phyloP scores from a whole-genome alignment of 306 rosid genomes.

The Mucuna pruriens region DNA sequence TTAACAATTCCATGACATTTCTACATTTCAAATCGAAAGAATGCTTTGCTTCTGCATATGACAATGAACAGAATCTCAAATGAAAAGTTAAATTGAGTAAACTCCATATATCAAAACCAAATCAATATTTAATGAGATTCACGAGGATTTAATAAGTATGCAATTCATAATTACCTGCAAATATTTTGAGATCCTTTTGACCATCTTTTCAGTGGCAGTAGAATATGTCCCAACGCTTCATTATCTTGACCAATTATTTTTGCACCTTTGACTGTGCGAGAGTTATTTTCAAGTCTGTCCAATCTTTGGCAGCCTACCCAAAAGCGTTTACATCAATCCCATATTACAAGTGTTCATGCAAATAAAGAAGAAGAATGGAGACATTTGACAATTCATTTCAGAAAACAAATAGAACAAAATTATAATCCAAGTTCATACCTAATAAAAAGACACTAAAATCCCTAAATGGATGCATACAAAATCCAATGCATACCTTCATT shows the following conservation, averaged over 20 bases:
- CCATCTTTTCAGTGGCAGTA: constrained; percentile 74
- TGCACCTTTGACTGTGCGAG: constrained; percentile 86
- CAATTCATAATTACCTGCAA: constrained; percentile 56
- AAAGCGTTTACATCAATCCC: constrained; percentile 24
- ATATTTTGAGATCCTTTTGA: constrained; percentile 61
- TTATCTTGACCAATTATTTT: constrained; percentile 75
- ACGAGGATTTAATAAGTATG: constrained; percentile 14
- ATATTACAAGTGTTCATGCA: constrained; percentile 2
- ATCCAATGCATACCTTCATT: neutral
- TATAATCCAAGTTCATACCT: constrained; percentile 2
- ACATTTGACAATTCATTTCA: constrained; percentile 18
- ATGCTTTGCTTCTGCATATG: neutral
- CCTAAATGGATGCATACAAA: constrained; percentile 12
- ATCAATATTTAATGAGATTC: constrained; percentile 19
- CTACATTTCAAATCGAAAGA: constrained; percentile 11
- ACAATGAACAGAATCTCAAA: constrained; percentile 15
- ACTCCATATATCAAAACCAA: neutral
- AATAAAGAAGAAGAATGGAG: constrained; percentile 12
- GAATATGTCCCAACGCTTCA: constrained; percentile 74
- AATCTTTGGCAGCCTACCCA: constrained; percentile 69
- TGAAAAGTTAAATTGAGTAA: neutral
- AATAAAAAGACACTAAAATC: constrained; percentile 13
- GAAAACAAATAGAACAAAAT: constrained; percentile 14
- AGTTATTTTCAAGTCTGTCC: constrained; percentile 78
- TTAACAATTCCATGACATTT: neutral